A percentile compares a stretch with the other conserved stretches of the same genome.
Evolutionary conservation across 768 basidiomycete genomes (phyloP).

Genomic region (Dentipellis fragilis): DNA sequence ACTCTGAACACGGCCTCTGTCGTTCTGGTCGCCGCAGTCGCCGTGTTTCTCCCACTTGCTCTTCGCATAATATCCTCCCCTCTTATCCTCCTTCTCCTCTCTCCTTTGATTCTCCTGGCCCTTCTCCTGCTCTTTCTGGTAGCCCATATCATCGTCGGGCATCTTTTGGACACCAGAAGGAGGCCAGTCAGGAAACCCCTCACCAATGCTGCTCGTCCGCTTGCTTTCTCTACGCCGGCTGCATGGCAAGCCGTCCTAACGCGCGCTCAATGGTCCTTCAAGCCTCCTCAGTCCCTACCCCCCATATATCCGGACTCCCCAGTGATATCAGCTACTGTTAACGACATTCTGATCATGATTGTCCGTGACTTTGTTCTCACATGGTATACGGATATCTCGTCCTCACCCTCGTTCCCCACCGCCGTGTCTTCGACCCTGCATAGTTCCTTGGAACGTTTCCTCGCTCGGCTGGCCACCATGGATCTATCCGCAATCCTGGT

Average conservation of each 20-base stretch:
- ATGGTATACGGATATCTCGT: slow-evolving; percentile 85
- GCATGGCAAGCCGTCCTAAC: slow-evolving; percentile 90
- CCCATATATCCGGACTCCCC: slow-evolving; percentile 57
- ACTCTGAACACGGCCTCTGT: slow-evolving; percentile 27
- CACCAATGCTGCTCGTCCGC: slow-evolving; percentile 54
- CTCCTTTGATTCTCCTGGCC: slow-evolving; percentile 45
- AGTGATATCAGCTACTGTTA: slow-evolving; percentile 58
- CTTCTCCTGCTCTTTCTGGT: slow-evolving; percentile 39
- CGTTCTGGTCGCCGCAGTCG: slow-evolving; percentile 45
- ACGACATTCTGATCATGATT: slow-evolving; percentile 73
- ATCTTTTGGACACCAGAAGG: slow-evolving; percentile 42
- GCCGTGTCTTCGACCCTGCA: slow-evolving; percentile 74
- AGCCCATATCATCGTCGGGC: slow-evolving; percentile 24
- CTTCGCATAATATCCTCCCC: slow-evolving; percentile 58
- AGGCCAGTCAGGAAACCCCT: slow-evolving; percentile 27
- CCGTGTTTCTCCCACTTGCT: slow-evolving; percentile 44
- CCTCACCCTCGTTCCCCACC: slow-evolving; percentile 80
- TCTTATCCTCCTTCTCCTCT: slow-evolving; percentile 48
- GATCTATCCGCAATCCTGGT: slow-evolving; percentile 75
- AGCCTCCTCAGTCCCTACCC: slow-evolving; percentile 54
- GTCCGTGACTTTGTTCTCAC: slow-evolving; percentile 79
- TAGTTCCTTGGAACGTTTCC: slow-evolving; percentile 45
- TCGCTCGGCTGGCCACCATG: slow-evolving; percentile 43
- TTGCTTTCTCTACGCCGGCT: slow-evolving; percentile 85
- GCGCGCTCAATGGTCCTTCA: slow-evolving; percentile 84